These are phyloP conservation scores for Psilocybe sp. DNA, from an alignment of 768 basidiomycete species.

Conservation along the genomic window DNA sequence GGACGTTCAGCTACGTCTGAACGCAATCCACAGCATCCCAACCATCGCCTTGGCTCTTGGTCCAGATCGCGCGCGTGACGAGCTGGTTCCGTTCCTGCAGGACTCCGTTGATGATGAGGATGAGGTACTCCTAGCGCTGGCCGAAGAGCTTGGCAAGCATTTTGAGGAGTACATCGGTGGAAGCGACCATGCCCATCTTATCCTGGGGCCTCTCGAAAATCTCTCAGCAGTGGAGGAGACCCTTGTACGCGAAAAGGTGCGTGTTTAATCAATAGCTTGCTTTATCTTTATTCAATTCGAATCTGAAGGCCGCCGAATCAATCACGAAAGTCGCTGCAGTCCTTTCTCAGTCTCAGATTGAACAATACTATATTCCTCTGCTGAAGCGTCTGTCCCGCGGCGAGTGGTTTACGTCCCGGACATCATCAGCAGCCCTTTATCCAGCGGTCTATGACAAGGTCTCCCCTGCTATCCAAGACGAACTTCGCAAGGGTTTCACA, in stretches of 20 bases:
- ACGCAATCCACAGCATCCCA: constrained; percentile 95
- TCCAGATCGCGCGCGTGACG: constrained; percentile 90
- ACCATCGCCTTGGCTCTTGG: constrained; percentile 98
- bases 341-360: constrained; percentile 76
- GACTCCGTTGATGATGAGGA: constrained; percentile 99
- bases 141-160: constrained; percentile 89
- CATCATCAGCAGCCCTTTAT: constrained; percentile 92
- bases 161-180: constrained; percentile 97
- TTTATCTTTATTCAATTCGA: constrained; percentile 9
- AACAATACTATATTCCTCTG: constrained; percentile 89
- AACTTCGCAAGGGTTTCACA: constrained; percentile 82
- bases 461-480: constrained; percentile 72
- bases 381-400: constrained; percentile 85
- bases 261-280: constrained; percentile 12
- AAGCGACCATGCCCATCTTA: constrained; percentile 76
- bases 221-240: constrained; percentile 97
- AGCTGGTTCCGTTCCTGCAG: constrained; percentile 94
- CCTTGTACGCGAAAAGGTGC: constrained; percentile 93
- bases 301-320: constrained; percentile 84
- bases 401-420: constrained; percentile 99
- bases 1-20: constrained; percentile 93
- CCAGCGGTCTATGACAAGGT: constrained; percentile 86
- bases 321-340: constrained; percentile 85
- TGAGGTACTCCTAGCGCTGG: constrained; percentile 92
- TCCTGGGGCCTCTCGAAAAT: constrained; percentile 92